Evolutionary conservation across 2,329 filamentous ascomycete genomes (phyloP).

Genomic region (Piedraia hortae): DNA sequence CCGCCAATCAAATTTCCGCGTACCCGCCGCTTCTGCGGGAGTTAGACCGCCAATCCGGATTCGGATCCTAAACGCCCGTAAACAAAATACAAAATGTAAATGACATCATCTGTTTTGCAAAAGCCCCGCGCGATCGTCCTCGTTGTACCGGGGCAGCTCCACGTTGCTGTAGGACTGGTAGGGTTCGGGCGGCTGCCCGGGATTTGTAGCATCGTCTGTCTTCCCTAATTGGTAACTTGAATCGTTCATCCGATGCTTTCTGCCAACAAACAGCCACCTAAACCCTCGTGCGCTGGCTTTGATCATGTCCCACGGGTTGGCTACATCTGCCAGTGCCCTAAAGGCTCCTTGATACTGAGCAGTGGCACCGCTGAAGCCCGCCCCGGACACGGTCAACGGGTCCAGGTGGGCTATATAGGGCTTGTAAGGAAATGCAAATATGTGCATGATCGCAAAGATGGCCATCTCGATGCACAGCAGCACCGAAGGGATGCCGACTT

Average conservation of each 20-base stretch:
- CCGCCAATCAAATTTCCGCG: too few relatives aligned
- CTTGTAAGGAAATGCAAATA: slow-evolving; percentile 57
- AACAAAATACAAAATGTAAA: too few relatives aligned
- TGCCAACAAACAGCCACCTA: slow-evolving; percentile 55
- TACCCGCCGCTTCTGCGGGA: too few relatives aligned
- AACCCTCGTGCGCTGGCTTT: slow-evolving; percentile 54
- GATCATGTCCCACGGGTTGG: slow-evolving; percentile 60
- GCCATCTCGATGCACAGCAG: slow-evolving; percentile 69
- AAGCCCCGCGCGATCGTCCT: slow-evolving; percentile 9
- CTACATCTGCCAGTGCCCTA: slow-evolving; percentile 38
- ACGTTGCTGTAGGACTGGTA: too few relatives aligned
- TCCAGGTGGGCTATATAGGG: slow-evolving; percentile 27
- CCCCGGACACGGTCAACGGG: slow-evolving; percentile 6
- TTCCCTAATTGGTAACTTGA: slow-evolving; percentile 12
- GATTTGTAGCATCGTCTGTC: slow-evolving; percentile 3
- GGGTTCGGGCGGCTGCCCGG: too few relatives aligned
- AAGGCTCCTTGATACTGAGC: slow-evolving; percentile 32
- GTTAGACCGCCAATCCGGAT: too few relatives aligned
- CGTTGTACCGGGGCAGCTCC: too few relatives aligned
- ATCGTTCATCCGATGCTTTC: slow-evolving; percentile 26
- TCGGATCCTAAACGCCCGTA: too few relatives aligned
- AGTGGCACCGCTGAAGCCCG: slow-evolving; percentile 5
- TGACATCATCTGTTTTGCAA: too few relatives aligned
- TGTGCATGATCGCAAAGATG: slow-evolving; percentile 46
- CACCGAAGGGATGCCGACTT: slow-evolving; percentile 52